Evolutionary conservation across 345 rosid species (phyloP).

Genomic region (Trapa bicornis): DNA sequence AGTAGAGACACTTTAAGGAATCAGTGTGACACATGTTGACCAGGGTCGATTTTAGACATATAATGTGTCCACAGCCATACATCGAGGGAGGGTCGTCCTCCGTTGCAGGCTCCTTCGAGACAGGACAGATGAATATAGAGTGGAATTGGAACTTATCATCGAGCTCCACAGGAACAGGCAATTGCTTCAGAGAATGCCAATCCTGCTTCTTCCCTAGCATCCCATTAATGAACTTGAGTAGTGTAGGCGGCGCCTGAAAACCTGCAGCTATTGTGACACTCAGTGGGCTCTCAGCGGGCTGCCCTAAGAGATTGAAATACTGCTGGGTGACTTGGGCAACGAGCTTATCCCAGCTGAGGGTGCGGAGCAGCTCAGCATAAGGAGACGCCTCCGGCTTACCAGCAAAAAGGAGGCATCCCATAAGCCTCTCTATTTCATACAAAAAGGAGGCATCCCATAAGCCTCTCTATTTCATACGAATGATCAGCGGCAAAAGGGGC

Average conservation of each 20-base stretch:
- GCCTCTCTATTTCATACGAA: constrained; percentile 34
- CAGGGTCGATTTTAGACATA: too few relatives aligned
- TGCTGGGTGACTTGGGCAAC: constrained; percentile 35
- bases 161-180: constrained; percentile 53
- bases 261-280: constrained; percentile 52
- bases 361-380: constrained; percentile 34
- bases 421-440: constrained; percentile 38
- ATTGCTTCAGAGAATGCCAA: constrained; percentile 52
- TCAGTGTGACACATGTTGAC: too few relatives aligned
- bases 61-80: too few relatives aligned
- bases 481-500: constrained; percentile 29
- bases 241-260: constrained; percentile 48
- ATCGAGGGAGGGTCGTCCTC: too few relatives aligned
- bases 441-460: constrained; percentile 40
- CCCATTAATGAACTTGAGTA: constrained; percentile 54
- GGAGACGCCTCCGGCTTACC: constrained; percentile 48
- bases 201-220: constrained; percentile 61
- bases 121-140: constrained; percentile 63
- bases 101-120: too few relatives aligned
- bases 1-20: too few relatives aligned
- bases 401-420: constrained; percentile 39
- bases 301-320: constrained; percentile 42
- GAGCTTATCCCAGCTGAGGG: constrained; percentile 32
- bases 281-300: constrained; percentile 23
- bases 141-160: constrained; percentile 59